These are phyloP conservation scores for Eutypa lata DNA, from an alignment of 2,329 filamentous ascomycete genomes.

Conservation along the genomic window DNA sequence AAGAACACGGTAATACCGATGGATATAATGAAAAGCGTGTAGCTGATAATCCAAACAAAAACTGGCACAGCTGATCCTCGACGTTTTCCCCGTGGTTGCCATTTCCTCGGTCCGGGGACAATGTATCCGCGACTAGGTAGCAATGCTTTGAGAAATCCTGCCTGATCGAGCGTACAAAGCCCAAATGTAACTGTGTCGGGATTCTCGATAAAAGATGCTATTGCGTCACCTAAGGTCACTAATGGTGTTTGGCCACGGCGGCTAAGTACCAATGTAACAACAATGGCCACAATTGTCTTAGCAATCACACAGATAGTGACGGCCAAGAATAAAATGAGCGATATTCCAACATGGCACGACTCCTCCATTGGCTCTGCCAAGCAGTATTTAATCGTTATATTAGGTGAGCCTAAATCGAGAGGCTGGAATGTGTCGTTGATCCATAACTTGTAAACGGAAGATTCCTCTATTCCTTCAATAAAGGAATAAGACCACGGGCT, in stretches of 20 bases:
- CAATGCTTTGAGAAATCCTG: constrained; percentile 7
- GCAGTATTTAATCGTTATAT: constrained; percentile 16
- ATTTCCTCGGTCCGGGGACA: constrained; percentile 8
- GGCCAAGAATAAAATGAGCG: constrained; percentile 14
- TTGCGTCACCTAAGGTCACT: constrained; percentile 48
- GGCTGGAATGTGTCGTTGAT: background rate
- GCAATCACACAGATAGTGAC: constrained; percentile 34
- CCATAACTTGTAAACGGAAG: no score
- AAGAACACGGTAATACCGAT: constrained; percentile 7
- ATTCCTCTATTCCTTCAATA: background rate
- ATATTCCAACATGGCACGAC: constrained; percentile 16
- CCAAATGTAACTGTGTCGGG: constrained; percentile 40
- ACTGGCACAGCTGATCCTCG: constrained; percentile 9
- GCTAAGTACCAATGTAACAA: constrained; percentile 27
- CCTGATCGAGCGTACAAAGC: constrained; percentile 14
- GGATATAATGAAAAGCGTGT: constrained; percentile 11
- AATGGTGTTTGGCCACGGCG: constrained; percentile 38
- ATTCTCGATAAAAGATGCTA: constrained; percentile 46
- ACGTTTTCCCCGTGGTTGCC: constrained; percentile 3
- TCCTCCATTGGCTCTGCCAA: constrained; percentile 12
- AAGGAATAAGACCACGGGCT: background rate
- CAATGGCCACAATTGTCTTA: constrained; percentile 35
- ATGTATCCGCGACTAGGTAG: background rate
- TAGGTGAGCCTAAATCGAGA: background rate
- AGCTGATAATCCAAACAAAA: constrained; percentile 15